Percentiles rank a stretch among this genome's conserved stretches.
Evolutionary conservation across 2,329 filamentous ascomycete species (phyloP).

Genomic region (Monascus ruber): DNA sequence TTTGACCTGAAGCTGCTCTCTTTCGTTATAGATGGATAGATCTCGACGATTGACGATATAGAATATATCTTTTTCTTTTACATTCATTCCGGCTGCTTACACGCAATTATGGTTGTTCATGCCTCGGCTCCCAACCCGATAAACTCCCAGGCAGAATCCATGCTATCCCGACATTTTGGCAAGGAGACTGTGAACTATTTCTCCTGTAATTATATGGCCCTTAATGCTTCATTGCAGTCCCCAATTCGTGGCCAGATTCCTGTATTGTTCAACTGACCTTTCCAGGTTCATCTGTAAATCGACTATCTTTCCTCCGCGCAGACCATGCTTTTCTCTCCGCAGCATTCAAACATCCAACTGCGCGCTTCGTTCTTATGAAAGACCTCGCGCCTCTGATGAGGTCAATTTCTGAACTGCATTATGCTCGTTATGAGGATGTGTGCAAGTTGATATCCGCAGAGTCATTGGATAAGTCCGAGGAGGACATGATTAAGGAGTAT

Average conservation of each 20-base stretch:
- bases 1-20: no score
- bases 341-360: conserved; percentile 36
- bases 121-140: conserved; percentile 45
- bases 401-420: conserved; percentile 52
- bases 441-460: conserved; percentile 57
- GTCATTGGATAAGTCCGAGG: conserved; percentile 60
- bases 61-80: no score
- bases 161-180: conserved; percentile 38
- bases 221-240: no score
- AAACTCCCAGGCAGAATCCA: conserved; percentile 48
- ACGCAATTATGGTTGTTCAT: conserved; percentile 15
- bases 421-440: conserved; percentile 58
- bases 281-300: conserved; percentile 38
- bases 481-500: conserved; percentile 59
- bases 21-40: background rate
- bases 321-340: conserved; percentile 37
- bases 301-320: conserved; percentile 38
- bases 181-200: conserved; percentile 42
- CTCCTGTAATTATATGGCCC: conserved; percentile 24
- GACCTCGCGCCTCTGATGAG: conserved; percentile 63
- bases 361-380: conserved; percentile 65
- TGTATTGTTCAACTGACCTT: no score
- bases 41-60: background rate
- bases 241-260: no score
- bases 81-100: no score